Conservation (phyloP, 805 yeast genomes). For the Saccharomycopsis amapae region DNA sequence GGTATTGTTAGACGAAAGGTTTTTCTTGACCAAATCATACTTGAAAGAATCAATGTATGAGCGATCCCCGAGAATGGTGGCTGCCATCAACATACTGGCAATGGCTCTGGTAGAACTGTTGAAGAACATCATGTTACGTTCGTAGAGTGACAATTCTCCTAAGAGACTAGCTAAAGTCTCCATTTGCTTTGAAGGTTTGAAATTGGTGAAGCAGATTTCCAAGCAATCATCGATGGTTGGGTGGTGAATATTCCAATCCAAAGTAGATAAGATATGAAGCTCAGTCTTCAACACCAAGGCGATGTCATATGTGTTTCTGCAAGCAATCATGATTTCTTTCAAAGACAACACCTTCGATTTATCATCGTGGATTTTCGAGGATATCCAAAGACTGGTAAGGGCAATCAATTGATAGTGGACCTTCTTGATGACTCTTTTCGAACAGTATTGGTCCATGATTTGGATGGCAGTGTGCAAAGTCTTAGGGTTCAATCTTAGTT, state of each 20-base stretch:
- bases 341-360: constrained; percentile 14
- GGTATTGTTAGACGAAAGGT: not conserved
- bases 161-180: constrained; percentile 38
- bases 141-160: constrained; percentile 47
- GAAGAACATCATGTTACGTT: constrained; percentile 39
- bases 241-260: constrained; percentile 45
- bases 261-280: constrained; percentile 51
- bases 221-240: constrained; percentile 20
- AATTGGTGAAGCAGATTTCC: constrained; percentile 12
- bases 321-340: constrained; percentile 33
- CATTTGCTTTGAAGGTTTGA: not conserved
- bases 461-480: constrained; percentile 41
- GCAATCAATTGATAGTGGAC: constrained; percentile 33
- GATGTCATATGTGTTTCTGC: constrained; percentile 37
- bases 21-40: constrained; percentile 5
- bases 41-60: not conserved
- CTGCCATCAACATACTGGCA: constrained; percentile 45
- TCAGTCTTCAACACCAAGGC: constrained; percentile 41
- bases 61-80: constrained; percentile 36
- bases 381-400: constrained; percentile 40
- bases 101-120: constrained; percentile 42
- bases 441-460: constrained; percentile 34
- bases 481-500: constrained; percentile 41
- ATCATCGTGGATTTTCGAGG: constrained; percentile 32
- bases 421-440: constrained; percentile 29